Conservation (phyloP, 2,329 filamentous ascomycete genomes). For the Alternaria metachromatica region DNA sequence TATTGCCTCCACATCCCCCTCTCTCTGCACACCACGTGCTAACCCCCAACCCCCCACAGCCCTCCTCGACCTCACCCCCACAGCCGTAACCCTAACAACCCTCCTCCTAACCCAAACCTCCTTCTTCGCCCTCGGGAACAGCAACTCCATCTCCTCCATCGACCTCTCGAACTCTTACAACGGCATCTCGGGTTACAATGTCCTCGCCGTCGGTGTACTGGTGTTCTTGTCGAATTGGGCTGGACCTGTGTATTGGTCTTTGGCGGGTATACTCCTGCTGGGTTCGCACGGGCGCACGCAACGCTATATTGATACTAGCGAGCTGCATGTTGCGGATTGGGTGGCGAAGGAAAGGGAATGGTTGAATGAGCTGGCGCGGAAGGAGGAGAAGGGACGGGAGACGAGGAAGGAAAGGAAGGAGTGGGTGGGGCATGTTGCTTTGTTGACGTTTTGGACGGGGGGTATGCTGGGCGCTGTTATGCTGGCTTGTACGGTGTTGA, state of each 20-base stretch:
- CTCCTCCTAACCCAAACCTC: constrained; percentile 80
- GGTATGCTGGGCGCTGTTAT: constrained; percentile 76
- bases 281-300: constrained; percentile 27
- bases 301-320: constrained; percentile 22
- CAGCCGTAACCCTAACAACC: constrained; percentile 70
- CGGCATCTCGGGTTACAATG: constrained; percentile 80
- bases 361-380: constrained; percentile 28
- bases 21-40: neutral
- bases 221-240: constrained; percentile 93
- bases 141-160: constrained; percentile 94
- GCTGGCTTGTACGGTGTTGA: constrained; percentile 81
- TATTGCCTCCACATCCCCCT: constrained; percentile 40
- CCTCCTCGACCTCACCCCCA: constrained; percentile 55
- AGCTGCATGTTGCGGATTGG: constrained; percentile 38
- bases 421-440: constrained; percentile 59
- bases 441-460: constrained; percentile 75
- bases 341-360: constrained; percentile 37
- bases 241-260: constrained; percentile 86
- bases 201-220: constrained; percentile 79
- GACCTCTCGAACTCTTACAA: constrained; percentile 96
- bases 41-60: constrained; percentile 18
- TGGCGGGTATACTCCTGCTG: constrained; percentile 64
- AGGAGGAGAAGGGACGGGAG: constrained; percentile 18
- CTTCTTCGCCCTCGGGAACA: constrained; percentile 90
- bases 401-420: constrained; percentile 8